A percentile compares a stretch with the other conserved stretches of the same genome.
Conservation (phyloP, 1,284 basidiomycete species). For the Volvariella volvacea region DNA sequence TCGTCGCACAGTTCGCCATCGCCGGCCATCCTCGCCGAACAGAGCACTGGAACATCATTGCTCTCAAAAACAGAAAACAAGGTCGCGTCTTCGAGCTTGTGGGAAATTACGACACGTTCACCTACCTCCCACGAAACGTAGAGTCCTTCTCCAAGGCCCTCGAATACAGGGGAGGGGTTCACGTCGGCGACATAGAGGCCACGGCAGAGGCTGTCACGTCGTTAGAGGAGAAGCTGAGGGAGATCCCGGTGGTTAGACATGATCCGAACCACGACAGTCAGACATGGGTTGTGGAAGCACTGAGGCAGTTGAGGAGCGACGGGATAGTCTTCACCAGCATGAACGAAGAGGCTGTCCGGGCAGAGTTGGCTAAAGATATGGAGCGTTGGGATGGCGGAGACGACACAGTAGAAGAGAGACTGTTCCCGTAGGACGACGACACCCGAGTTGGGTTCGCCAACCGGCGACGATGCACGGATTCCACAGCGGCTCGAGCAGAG, state of each 20-base stretch:
- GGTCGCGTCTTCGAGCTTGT: constrained; percentile 18
- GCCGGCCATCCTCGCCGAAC: constrained; percentile 18
- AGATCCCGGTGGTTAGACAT: constrained; percentile 10
- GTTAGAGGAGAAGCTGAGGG: constrained; percentile 14
- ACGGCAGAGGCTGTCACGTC: constrained; percentile 13
- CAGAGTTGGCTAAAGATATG: constrained; percentile 12
- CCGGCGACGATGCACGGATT: too few relatives aligned
- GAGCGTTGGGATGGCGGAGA: constrained; percentile 13
- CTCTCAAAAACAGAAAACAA: constrained; percentile 13
- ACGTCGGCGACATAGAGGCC: constrained; percentile 16
- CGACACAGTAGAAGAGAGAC: constrained; percentile 7
- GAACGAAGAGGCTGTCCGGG: constrained; percentile 9
- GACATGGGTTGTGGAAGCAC: constrained; percentile 12
- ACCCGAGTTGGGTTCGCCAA: too few relatives aligned
- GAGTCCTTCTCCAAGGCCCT: constrained; percentile 9
- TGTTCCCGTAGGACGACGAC: background rate
- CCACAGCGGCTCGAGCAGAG: too few relatives aligned
- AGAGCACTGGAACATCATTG: constrained; percentile 22
- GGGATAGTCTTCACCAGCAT: constrained; percentile 3
- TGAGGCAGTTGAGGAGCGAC: constrained; percentile 9
- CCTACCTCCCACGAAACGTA: constrained; percentile 9
- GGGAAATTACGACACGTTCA: constrained; percentile 20
- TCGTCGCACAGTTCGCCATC: constrained; percentile 23
- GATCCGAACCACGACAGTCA: constrained; percentile 11
- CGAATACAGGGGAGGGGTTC: constrained; percentile 17